These are phyloP conservation scores for Hymenoscyphus infarciens DNA, from an alignment of 2,329 filamentous ascomycete genomes.

Conservation along the genomic window DNA sequence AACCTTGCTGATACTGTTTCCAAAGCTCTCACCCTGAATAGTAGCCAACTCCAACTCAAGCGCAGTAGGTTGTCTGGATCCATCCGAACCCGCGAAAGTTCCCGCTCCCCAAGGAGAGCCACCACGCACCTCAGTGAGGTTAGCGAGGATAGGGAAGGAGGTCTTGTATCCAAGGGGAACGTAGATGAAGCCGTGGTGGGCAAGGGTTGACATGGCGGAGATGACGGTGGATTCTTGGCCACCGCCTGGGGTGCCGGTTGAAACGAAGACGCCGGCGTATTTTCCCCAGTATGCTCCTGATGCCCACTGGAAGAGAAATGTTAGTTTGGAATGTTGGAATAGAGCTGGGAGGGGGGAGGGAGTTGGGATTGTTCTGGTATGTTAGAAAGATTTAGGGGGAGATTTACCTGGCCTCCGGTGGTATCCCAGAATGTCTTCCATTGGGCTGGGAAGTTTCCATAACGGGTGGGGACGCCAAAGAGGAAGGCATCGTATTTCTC, in stretches of 20 bases:
- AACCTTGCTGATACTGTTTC: conserved; percentile 68
- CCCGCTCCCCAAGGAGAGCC: conserved; percentile 92
- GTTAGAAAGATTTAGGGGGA: background rate
- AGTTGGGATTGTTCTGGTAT: background rate
- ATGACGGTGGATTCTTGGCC: conserved; percentile 90
- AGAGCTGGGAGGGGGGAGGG: background rate
- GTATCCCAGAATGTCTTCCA: conserved; percentile 89
- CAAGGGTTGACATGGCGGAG: conserved; percentile 75
- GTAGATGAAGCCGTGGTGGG: conserved; percentile 93
- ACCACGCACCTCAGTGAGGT: conserved; percentile 77
- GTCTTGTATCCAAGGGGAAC: conserved; percentile 93
- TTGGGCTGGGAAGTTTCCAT: conserved; percentile 95
- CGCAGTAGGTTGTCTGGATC: conserved; percentile 73
- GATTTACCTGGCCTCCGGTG: conserved; percentile 65
- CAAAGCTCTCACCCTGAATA: conserved; percentile 83
- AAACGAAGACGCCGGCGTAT: conserved; percentile 86
- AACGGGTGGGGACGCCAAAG: conserved; percentile 91
- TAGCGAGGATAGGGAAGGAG: conserved; percentile 64
- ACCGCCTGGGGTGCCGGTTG: conserved; percentile 78
- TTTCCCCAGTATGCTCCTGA: conserved; percentile 78
- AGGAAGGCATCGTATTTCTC: conserved; percentile 83
- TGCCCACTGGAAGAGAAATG: conserved; percentile 52
- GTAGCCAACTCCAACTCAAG: conserved; percentile 77
- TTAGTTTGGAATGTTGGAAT: background rate
- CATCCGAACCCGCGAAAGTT: conserved; percentile 75